Conservation (phyloP, 2,329 filamentous ascomycete species). For the Diaporthe batatas region DNA sequence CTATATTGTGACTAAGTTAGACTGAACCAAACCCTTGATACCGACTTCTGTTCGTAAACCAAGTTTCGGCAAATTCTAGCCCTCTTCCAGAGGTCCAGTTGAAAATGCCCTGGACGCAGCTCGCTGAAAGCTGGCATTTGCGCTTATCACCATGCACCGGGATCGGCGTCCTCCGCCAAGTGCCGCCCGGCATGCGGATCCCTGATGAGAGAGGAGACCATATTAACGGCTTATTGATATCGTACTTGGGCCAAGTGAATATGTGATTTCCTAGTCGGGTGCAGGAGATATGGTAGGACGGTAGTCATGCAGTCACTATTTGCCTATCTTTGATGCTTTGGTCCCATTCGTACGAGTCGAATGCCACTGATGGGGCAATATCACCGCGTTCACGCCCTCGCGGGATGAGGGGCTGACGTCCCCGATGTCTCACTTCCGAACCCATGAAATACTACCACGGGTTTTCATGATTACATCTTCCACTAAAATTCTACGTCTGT, state of each 20-base stretch:
- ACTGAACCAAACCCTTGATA: too few species aligned
- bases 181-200: slow-evolving; percentile 33
- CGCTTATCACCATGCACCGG: background rate
- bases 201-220: background rate
- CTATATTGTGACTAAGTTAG: too few species aligned
- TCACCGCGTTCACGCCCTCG: background rate
- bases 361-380: background rate
- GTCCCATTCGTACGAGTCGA: background rate
- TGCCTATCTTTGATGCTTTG: background rate
- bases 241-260: background rate
- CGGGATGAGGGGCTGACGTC: background rate
- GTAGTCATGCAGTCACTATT: background rate
- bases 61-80: too few species aligned
- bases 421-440: background rate
- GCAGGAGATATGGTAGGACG: background rate
- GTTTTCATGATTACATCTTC: background rate
- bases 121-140: background rate
- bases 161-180: slow-evolving; percentile 14
- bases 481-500: background rate
- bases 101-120: too few species aligned
- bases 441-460: background rate
- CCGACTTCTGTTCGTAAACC: too few species aligned
- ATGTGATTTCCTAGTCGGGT: background rate
- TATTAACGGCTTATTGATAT: background rate
- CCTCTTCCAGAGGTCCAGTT: too few species aligned